Percentiles rank a stretch among this genome's conserved stretches.
These are phyloP conservation scores for Candida sphagnicola DNA, from an alignment of 805 yeast genomes.

Conservation along the genomic window DNA sequence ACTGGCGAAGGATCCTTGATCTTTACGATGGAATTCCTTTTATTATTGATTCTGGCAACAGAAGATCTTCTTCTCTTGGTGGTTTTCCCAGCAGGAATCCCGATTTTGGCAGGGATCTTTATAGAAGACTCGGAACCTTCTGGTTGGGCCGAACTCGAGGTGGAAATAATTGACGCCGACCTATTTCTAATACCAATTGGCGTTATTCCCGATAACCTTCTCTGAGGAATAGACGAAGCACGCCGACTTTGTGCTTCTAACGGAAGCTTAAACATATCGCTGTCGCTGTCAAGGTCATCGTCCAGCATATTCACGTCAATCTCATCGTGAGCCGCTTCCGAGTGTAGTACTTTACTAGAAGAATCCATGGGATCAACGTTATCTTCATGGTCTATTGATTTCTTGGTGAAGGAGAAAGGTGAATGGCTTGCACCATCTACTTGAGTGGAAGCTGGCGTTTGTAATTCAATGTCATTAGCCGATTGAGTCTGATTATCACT, in stretches of 20 bases:
- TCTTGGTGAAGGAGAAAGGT: neutral
- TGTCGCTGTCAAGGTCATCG: constrained; percentile 11
- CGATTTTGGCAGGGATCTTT: constrained; percentile 31
- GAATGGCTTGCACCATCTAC: neutral
- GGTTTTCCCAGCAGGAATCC: constrained; percentile 32
- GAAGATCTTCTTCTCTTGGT: constrained; percentile 27
- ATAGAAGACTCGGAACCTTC: constrained; percentile 5
- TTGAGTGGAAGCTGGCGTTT: constrained; percentile 2
- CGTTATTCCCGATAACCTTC: constrained; percentile 35
- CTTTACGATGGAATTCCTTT: constrained; percentile 7
- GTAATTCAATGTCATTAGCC: neutral
- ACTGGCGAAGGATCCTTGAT: constrained; percentile 6
- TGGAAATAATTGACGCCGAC: constrained; percentile 25
- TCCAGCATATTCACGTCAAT: constrained; percentile 11
- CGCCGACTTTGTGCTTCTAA: constrained; percentile 16
- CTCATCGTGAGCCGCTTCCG: constrained; percentile 12
- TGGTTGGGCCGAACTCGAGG: constrained; percentile 13
- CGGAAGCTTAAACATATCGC: constrained; percentile 32
- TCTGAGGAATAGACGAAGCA: constrained; percentile 26
- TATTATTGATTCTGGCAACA: constrained; percentile 8
- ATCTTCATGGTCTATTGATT: neutral
- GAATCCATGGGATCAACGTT: constrained; percentile 5
- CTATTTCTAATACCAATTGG: constrained; percentile 21
- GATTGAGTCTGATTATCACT: constrained; percentile 4
- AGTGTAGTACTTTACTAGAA: constrained; percentile 5